Evolutionary conservation across 768 basidiomycete species (phyloP), one percentile per base, ranked within the genome.

Genomic region (Postia placenta): DNA sequence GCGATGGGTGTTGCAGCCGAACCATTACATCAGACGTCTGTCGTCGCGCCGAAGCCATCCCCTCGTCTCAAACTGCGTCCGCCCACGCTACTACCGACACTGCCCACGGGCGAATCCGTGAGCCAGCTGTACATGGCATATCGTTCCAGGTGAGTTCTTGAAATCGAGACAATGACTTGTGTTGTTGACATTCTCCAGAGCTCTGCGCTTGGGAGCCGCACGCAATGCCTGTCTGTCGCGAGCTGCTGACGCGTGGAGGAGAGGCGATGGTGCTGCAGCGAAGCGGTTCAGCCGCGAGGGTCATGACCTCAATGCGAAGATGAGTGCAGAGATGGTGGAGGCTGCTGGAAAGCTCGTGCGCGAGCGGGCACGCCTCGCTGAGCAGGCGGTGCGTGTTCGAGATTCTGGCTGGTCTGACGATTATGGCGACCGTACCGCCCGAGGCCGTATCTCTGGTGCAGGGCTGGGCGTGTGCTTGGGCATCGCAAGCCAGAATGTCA

Each of bases 201-300:
- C 91, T 22, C 75, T 98, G 49, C 88, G 96, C 59, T 81, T 97
- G 20, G 96, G 95, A 43, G 88, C 92, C 1, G 91, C 91, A 26
- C 76, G 96, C 30, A 98, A 98, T 58, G 92, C 92, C 14, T 96
- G 91, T 65, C 74, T 99, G 23, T 91, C 91, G 1, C 81, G 92
- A 38, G 96, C 96, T 11, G 95, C 96, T 2, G 93, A 96, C 59
- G 92, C 94, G 2, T 99, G 92, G 90, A 77, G 91, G 47, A 78
- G 92, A 2, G 94, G 95, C 1, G 96, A 99, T 57, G 95, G 95
- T 2, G 92, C 94, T 0, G 87, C 89, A 0, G 96, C 96, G 30
- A 96, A 97, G 68, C 75, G 92, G 41, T 98, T 95, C 69, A 90
- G 87, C 54, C 74, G 90, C 36, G 94, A 98, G 61, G 96, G 93